Evolutionary conservation across 2,329 filamentous ascomycete species (phyloP).

Genomic region (Exophiala viscosa): DNA sequence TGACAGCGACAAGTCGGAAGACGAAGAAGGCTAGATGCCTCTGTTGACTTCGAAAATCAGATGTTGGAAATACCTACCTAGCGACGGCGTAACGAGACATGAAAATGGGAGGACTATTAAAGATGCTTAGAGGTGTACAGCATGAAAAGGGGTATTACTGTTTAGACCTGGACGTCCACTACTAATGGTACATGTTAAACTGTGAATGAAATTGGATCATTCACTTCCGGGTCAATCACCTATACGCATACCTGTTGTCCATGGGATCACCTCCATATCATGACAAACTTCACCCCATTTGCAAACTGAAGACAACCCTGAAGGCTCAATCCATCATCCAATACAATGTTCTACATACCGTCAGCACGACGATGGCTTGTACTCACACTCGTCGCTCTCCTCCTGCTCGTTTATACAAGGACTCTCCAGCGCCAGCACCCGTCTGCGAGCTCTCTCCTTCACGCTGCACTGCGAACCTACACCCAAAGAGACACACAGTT

Average conservation of each 20-base stretch:
- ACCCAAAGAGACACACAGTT: not conserved
- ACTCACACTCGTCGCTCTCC: conserved; percentile 25
- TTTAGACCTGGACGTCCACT: no score
- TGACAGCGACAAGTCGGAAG: conserved; percentile 44
- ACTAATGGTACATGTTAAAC: no score
- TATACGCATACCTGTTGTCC: not conserved
- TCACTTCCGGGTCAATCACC: no score
- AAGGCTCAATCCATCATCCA: not conserved
- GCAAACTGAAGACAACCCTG: not conserved
- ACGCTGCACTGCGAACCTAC: not conserved
- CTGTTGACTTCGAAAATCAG: not conserved
- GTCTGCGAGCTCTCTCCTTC: conserved; percentile 4
- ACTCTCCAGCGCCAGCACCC: conserved; percentile 10
- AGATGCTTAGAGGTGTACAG: no score
- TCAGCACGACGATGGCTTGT: conserved; percentile 30
- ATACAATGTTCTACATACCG: conserved; percentile 30
- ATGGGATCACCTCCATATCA: not conserved
- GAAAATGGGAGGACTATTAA: not conserved
- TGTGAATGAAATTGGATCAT: no score
- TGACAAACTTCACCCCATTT: not conserved
- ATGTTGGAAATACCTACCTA: not conserved
- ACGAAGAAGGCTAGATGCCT: conserved; percentile 35
- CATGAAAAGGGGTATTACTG: no score
- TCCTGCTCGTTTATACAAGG: conserved; percentile 23
- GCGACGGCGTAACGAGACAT: not conserved